A percentile compares a stretch with the other conserved stretches of the same genome.
Evolutionary conservation across 2,329 filamentous ascomycete genomes (phyloP).

Genomic region (Ceratocystis huliohia): DNA sequence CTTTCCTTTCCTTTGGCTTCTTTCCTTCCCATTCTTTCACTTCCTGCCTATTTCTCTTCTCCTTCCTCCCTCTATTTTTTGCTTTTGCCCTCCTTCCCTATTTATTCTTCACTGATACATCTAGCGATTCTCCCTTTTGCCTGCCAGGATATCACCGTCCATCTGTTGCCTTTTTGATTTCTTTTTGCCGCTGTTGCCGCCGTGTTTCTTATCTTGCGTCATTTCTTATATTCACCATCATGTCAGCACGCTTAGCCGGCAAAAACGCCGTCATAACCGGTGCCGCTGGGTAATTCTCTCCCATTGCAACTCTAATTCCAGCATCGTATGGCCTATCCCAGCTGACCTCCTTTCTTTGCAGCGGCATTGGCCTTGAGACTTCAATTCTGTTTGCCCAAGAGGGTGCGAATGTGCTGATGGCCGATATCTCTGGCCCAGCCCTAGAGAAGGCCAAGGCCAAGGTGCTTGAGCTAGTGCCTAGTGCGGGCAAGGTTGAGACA

Average conservation of each 20-base stretch:
- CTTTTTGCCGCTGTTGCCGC: neutral
- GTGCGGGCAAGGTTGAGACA: conserved; percentile 48
- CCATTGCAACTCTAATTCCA: neutral
- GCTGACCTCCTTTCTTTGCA: conserved; percentile 27
- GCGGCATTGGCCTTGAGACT: conserved; percentile 88
- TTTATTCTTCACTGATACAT: neutral
- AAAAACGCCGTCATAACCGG: conserved; percentile 66
- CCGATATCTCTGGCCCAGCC: conserved; percentile 68
- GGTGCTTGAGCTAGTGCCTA: conserved; percentile 58
- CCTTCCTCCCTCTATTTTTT: neutral
- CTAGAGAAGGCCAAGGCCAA: conserved; percentile 66
- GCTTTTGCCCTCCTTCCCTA: neutral
- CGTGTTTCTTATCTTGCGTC: neutral
- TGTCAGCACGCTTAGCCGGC: conserved; percentile 40
- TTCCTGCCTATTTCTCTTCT: neutral
- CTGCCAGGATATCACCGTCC: neutral
- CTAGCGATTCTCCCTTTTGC: neutral
- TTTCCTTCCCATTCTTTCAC: neutral
- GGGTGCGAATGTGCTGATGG: conserved; percentile 73
- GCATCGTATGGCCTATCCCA: neutral
- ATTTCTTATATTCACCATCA: conserved; percentile 1
- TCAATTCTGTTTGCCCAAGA: conserved; percentile 80
- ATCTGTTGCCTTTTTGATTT: neutral
- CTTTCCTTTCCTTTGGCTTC: neutral
- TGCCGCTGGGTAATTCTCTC: conserved; percentile 60